Evolutionary conservation across 257 asterid genomes (phyloP), one percentile per base, ranked within the genome.

Genomic region (Leptodermis oblonga): DNA sequence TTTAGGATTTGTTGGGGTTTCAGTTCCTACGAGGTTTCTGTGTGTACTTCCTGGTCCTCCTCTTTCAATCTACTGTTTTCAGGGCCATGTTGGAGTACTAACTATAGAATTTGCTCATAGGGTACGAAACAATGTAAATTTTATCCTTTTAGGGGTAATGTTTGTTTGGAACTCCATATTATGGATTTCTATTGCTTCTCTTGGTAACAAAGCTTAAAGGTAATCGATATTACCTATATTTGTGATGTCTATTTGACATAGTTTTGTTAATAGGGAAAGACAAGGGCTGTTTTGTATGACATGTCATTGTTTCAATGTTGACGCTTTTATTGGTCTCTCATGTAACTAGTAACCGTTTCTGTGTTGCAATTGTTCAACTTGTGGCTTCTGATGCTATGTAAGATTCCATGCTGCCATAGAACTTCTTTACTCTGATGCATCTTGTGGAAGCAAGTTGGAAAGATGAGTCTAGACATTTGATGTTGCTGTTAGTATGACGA

Each of bases 391-490:
- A 26, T 28, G 14, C 31, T 30, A 62, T 7, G n/a, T 37, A 33
- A 20, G 12, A 56, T 10, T 41, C 31, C 20, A 30, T 22, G n/a
- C 30, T 17, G 5, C 23, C 37, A 22, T 45, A 25, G 18, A 13
- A 20, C 18, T 4, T 13, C 3, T 51, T 1, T 18, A 4, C 52
- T 51, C n/a, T 7, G 23, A 36, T 67, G 34, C 53, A 68, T 51
- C 23, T 22, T 23, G 17, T 33, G 9, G 13, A n/a, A 51, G 4
- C 41, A n/a, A 65, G 37, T 17, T 67, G 62, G 48, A n/a, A n/a
- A n/a, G n/a, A n/a, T n/a, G 45, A 31, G 42, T 59, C 65, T 34
- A 60, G 66, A 58, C 42, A 58, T 58, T 13, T 42, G 18, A 43
- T 65, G 56, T 17, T 65, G 7, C 9, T 26, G 15, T 64, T 42